phyloP scores from a whole-genome alignment of 2,329 filamentous ascomycete species.

The Colletotrichum orchidophilum region DNA sequence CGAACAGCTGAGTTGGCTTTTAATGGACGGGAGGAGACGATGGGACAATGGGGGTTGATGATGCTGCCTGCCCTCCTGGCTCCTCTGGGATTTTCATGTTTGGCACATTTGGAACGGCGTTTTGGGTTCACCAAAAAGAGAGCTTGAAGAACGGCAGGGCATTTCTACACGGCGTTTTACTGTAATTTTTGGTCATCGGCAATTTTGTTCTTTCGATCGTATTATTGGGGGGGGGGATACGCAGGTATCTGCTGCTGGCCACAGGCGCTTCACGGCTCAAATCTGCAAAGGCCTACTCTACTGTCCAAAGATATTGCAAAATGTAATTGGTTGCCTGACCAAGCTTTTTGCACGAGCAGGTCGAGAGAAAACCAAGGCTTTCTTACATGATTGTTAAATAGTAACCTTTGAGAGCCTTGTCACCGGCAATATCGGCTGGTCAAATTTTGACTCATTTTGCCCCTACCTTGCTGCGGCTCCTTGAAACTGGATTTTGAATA shows the following conservation, averaged over 20 bases:
- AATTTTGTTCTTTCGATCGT: conserved; percentile 15
- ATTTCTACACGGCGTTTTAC: conserved; percentile 29
- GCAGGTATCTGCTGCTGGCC: conserved; percentile 12
- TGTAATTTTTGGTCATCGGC: conserved; percentile 19
- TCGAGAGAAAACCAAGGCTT: neutral
- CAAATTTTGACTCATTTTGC: neutral
- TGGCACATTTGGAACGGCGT: conserved; percentile 22
- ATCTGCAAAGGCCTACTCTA: neutral
- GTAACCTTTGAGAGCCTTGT: neutral
- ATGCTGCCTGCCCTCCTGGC: neutral
- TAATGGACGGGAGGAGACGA: neutral
- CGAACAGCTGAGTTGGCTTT: conserved; percentile 48
- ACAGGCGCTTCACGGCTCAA: neutral
- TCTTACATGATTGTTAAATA: neutral
- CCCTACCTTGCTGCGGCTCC: neutral
- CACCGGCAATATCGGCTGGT: neutral
- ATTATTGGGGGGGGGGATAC: neutral
- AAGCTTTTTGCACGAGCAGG: neutral
- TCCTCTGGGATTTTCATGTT: neutral
- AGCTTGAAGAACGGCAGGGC: conserved; percentile 27
- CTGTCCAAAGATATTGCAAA: neutral
- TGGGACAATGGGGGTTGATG: neutral
- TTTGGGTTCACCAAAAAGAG: conserved; percentile 16
- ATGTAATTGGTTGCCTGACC: neutral
- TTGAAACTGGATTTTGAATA: neutral